Conservation (phyloP, 2,329 filamentous ascomycete genomes). For the Raffaelea albimanens region DNA sequence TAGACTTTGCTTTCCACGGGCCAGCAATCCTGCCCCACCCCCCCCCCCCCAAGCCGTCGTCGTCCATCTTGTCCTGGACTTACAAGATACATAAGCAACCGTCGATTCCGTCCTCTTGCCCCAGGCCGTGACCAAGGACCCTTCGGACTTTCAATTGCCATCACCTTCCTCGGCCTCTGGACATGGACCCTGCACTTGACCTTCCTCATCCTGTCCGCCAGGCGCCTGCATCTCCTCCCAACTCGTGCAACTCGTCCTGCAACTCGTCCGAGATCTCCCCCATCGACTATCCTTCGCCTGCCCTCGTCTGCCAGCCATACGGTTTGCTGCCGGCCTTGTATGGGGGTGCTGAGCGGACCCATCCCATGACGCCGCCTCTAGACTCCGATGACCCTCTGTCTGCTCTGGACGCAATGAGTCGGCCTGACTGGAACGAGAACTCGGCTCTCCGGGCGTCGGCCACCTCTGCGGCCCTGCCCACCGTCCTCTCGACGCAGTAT, state of each 20-base stretch:
- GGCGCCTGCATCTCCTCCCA: slow-evolving; percentile 32
- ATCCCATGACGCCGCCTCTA: slow-evolving; percentile 26
- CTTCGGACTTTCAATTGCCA: too few relatives aligned
- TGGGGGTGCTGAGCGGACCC: slow-evolving; percentile 24
- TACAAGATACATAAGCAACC: not conserved
- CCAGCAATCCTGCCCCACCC: not conserved
- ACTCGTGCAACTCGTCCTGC: slow-evolving; percentile 27
- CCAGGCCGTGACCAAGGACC: too few relatives aligned
- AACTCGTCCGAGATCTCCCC: slow-evolving; percentile 28
- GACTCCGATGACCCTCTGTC: slow-evolving; percentile 27
- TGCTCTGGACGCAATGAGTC: slow-evolving; percentile 29
- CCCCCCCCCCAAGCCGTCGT: not conserved
- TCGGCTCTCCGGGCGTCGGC: slow-evolving; percentile 29
- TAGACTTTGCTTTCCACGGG: too few relatives aligned
- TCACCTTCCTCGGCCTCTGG: slow-evolving; percentile 2
- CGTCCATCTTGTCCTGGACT: not conserved
- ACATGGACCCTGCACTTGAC: slow-evolving; percentile 43
- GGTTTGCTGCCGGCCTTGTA: slow-evolving; percentile 32
- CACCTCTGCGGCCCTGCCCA: slow-evolving; percentile 31
- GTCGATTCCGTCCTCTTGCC: not conserved
- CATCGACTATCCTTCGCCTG: slow-evolving; percentile 37
- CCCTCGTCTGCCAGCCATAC: slow-evolving; percentile 32
- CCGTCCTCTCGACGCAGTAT: slow-evolving; percentile 40
- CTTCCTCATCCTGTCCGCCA: slow-evolving; percentile 36
- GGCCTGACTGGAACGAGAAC: slow-evolving; percentile 33